phyloP scores from a whole-genome alignment of 1,284 basidiomycete species.

The Athelia psychrophila region DNA sequence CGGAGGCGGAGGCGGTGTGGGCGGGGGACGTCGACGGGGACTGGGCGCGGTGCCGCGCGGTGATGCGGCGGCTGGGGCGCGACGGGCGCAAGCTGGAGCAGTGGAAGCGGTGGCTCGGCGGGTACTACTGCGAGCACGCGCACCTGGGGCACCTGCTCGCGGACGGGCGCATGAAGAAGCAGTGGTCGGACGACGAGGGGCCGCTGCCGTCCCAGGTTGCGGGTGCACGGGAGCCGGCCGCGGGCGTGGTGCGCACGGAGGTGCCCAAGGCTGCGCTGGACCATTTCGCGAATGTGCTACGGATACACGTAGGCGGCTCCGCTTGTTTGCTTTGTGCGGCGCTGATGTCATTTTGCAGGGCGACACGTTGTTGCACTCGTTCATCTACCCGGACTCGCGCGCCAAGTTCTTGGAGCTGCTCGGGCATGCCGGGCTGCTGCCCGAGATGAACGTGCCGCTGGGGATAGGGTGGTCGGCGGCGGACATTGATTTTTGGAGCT shows the following conservation, averaged over 20 bases:
- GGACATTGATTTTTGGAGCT: slow-evolving; percentile 55
- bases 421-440: slow-evolving; percentile 39
- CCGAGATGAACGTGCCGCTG: slow-evolving; percentile 33
- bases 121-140: slow-evolving; percentile 8
- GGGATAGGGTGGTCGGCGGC: slow-evolving; percentile 25
- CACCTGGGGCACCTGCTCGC: slow-evolving; percentile 16
- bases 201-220: slow-evolving; percentile 27
- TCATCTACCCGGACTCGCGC: slow-evolving; percentile 71
- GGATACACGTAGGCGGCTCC: slow-evolving; percentile 50
- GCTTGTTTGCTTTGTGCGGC: neutral
- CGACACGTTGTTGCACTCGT: slow-evolving; percentile 49
- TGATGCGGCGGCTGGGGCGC: slow-evolving; percentile 49
- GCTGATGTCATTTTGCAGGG: slow-evolving; percentile 36
- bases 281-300: slow-evolving; percentile 48
- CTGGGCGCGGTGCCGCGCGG: slow-evolving; percentile 56
- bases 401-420: slow-evolving; percentile 56
- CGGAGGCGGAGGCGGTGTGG: slow-evolving; percentile 33
- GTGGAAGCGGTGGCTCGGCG: slow-evolving; percentile 64
- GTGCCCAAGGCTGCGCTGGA: slow-evolving; percentile 33
- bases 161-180: slow-evolving; percentile 33
- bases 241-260: slow-evolving; percentile 6
- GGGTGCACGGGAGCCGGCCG: neutral
- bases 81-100: slow-evolving; percentile 73
- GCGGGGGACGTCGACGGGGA: slow-evolving; percentile 47
- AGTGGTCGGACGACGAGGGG: slow-evolving; percentile 42